Evolutionary conservation across 352 stramenopile genomes (phyloP).

Genomic region (Phytophthora sp.): DNA sequence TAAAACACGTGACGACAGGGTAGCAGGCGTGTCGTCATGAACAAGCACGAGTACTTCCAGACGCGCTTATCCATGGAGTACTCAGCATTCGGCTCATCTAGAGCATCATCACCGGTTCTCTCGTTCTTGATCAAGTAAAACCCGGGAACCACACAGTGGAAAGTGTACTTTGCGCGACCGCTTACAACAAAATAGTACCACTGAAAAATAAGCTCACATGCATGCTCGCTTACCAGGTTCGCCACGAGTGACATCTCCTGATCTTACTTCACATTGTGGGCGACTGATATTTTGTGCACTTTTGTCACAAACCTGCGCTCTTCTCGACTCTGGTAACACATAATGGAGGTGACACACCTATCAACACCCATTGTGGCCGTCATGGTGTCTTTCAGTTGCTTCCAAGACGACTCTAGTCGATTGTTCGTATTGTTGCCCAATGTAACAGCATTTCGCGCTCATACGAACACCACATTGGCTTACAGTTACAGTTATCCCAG

Average conservation of each 20-base stretch:
- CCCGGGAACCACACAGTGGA: not conserved
- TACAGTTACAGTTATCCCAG: too few species aligned
- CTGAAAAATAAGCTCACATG: conserved; percentile 2
- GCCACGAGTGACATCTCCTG: not conserved
- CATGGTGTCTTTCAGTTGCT: too few species aligned
- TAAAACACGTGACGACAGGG: not conserved
- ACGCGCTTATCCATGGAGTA: not conserved
- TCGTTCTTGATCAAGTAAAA: not conserved
- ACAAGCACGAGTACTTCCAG: not conserved
- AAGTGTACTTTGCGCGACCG: not conserved
- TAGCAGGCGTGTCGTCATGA: not conserved
- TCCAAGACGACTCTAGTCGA: too few species aligned
- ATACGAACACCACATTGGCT: too few species aligned
- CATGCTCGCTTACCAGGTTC: too few species aligned
- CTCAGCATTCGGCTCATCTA: not conserved
- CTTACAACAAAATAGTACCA: not conserved
- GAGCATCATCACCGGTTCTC: not conserved
- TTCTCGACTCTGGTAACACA: too few species aligned
- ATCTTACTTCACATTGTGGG: not conserved
- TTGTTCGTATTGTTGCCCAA: too few species aligned
- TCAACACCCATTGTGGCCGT: too few species aligned
- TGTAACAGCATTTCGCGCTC: too few species aligned
- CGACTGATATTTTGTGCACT: not conserved
- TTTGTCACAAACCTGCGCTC: not conserved
- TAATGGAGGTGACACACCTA: too few species aligned